Percentiles rank a stretch among this genome's conserved stretches.
Evolutionary conservation across 441 rosid genomes (phyloP).

Genomic region (Bocquillonia castaneifolia): DNA sequence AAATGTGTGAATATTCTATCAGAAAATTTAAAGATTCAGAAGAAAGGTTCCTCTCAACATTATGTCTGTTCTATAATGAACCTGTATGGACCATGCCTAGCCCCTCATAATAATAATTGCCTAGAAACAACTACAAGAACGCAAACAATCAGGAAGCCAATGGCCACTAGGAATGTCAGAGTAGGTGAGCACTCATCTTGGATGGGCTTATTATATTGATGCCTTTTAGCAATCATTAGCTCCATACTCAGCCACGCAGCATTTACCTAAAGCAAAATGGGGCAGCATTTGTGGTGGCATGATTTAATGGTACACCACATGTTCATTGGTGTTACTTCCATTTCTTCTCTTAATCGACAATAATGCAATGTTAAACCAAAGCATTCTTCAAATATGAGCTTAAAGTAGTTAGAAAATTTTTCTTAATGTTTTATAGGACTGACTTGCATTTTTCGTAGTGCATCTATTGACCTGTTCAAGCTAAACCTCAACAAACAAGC

Average conservation of each 20-base stretch:
- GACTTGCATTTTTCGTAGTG: neutral
- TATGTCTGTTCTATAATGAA: neutral
- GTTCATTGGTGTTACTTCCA: neutral
- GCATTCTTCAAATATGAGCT: neutral
- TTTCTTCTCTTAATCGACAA: slow-evolving; percentile 4
- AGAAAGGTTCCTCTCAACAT: neutral
- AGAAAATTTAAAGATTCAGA: neutral
- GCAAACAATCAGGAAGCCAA: neutral
- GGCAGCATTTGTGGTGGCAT: neutral
- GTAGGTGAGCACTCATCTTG: neutral
- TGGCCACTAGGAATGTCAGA: neutral
- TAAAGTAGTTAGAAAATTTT: slow-evolving; percentile 4
- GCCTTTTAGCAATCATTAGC: neutral
- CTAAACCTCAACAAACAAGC: neutral
- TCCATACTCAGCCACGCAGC: neutral
- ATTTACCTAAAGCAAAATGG: neutral
- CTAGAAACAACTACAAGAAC: neutral
- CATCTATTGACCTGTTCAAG: neutral
- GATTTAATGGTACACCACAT: neutral
- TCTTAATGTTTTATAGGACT: neutral
- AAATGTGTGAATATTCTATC: neutral
- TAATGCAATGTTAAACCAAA: neutral
- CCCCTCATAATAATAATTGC: neutral
- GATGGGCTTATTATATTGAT: neutral
- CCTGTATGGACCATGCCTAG: neutral